Percentiles rank a stretch among this genome's conserved stretches.
phyloP scores from a whole-genome alignment of 306 rosid species.

The Prosopis cineraria region DNA sequence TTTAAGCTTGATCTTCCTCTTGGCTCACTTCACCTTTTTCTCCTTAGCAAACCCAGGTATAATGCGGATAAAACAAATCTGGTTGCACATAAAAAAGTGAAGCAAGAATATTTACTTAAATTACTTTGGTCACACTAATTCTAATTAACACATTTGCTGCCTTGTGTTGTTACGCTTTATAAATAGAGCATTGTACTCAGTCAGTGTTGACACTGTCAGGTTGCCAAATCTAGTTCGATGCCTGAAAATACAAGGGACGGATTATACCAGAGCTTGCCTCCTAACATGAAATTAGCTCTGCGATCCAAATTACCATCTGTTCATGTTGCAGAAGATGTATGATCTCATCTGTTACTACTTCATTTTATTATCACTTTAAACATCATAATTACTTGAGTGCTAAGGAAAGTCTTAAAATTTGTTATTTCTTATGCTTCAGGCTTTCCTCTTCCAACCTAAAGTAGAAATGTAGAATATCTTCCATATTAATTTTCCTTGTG shows the following conservation, averaged over 20 bases:
- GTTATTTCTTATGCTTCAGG: slow-evolving; percentile 14
- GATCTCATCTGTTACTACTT: slow-evolving; percentile 26
- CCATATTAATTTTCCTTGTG: background rate
- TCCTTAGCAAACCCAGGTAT: background rate
- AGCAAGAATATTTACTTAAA: background rate
- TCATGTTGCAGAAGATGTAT: slow-evolving; percentile 65
- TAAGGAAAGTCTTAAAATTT: background rate
- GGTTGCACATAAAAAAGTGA: background rate
- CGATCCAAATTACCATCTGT: slow-evolving; percentile 64
- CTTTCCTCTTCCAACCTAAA: slow-evolving; percentile 25
- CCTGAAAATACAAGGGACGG: slow-evolving; percentile 73
- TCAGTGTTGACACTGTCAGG: slow-evolving; percentile 52
- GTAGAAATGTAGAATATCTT: background rate
- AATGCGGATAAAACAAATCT: no score
- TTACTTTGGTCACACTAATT: background rate
- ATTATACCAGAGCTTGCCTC: slow-evolving; percentile 81
- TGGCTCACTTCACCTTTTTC: background rate
- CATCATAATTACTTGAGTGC: background rate
- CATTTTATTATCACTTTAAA: background rate
- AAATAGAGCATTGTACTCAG: slow-evolving; percentile 24
- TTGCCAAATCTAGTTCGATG: slow-evolving; percentile 63
- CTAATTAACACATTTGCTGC: background rate
- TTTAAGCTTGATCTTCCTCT: no score
- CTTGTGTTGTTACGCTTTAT: background rate
- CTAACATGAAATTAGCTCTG: slow-evolving; percentile 59